A percentile compares a stretch with the other conserved stretches of the same genome.
phyloP scores from a whole-genome alignment of 306 rosid genomes.

The Fragaria nilgerrensis region DNA sequence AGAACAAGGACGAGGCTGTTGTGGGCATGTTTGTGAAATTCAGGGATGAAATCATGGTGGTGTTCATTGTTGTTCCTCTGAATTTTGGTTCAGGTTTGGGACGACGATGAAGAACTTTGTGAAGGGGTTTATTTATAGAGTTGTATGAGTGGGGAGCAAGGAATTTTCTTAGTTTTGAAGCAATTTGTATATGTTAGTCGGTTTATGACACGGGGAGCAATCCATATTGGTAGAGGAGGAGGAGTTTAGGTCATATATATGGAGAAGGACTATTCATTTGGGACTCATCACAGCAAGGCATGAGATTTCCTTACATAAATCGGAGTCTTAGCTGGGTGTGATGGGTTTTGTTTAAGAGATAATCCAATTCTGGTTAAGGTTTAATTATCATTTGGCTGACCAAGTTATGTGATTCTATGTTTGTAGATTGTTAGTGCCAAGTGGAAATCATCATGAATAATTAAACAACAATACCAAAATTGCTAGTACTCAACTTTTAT shows the following conservation, averaged over 20 bases:
- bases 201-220: neutral
- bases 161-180: neutral
- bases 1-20: conserved; percentile 33
- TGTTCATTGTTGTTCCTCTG: neutral
- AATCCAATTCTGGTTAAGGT: neutral
- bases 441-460: too few relatives aligned
- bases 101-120: neutral
- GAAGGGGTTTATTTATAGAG: neutral
- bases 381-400: neutral
- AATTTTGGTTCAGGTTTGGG: neutral
- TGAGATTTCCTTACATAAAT: too few relatives aligned
- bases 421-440: too few relatives aligned
- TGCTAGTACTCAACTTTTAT: neutral
- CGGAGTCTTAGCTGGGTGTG: too few relatives aligned
- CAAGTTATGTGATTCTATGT: too few relatives aligned
- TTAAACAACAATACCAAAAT: too few relatives aligned
- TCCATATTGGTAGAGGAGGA: neutral
- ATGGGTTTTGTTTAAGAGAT: too few relatives aligned
- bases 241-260: too few relatives aligned
- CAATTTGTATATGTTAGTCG: neutral
- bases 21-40: conserved; percentile 19
- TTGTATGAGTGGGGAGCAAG: neutral
- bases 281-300: too few relatives aligned
- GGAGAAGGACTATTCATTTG: too few relatives aligned
- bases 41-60: neutral